Conservation (phyloP, 257 asterid species). For the Cordia subcordata region DNA sequence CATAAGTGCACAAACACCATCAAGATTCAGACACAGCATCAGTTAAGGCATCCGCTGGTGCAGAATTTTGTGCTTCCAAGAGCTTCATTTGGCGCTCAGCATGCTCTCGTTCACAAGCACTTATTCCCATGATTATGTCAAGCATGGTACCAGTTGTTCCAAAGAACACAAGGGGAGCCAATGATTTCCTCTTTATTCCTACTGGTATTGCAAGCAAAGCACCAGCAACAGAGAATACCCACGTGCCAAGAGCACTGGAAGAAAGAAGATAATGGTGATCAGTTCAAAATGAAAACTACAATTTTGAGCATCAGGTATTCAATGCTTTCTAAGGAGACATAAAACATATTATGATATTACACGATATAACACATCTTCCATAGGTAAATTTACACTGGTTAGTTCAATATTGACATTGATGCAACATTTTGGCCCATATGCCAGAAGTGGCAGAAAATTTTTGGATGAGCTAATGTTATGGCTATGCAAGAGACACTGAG, state of each 20-base stretch:
- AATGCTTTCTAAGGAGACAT: background rate
- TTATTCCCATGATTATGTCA: slow-evolving; percentile 86
- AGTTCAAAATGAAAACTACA: background rate
- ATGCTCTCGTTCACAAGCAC: slow-evolving; percentile 89
- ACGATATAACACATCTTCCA: background rate
- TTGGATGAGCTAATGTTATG: slow-evolving; percentile 69
- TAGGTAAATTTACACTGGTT: too few relatives aligned
- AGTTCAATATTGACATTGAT: background rate
- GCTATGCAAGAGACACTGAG: slow-evolving; percentile 53
- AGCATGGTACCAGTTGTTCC: slow-evolving; percentile 99
- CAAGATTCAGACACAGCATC: slow-evolving; percentile 36
- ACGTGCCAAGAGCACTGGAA: slow-evolving; percentile 85
- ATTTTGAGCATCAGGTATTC: background rate
- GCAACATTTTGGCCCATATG: background rate
- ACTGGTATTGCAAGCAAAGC: slow-evolving; percentile 91
- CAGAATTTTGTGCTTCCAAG: slow-evolving; percentile 62
- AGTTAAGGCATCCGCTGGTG: slow-evolving; percentile 11
- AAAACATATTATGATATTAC: background rate
- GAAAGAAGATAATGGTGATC: background rate
- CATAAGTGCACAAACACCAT: slow-evolving; percentile 2
- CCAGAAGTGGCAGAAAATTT: slow-evolving; percentile 60
- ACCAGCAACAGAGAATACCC: slow-evolving; percentile 94
- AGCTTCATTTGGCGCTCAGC: slow-evolving; percentile 84
- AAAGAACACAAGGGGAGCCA: slow-evolving; percentile 87
- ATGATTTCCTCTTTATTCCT: slow-evolving; percentile 80